These are phyloP conservation scores for Saturnispora diversa DNA, from an alignment of 805 yeast species.

Conservation along the genomic window DNA sequence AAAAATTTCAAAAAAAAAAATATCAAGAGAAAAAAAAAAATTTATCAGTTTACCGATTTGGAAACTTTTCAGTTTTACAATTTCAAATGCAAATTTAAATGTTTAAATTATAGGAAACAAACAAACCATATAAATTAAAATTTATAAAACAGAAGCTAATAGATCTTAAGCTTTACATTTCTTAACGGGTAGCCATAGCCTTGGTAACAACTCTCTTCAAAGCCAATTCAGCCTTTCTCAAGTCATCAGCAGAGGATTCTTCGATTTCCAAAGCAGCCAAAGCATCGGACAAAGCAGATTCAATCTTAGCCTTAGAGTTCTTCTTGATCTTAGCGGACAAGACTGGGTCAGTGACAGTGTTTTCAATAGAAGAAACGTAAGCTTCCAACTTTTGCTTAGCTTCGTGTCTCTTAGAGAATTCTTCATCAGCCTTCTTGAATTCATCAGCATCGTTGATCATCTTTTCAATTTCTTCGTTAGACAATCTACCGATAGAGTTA, in stretches of 20 bases:
- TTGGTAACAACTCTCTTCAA: conserved; percentile 99
- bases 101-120: conserved; percentile 9
- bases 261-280: conserved; percentile 95
- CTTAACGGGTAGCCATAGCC: conserved; percentile 97
- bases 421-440: conserved; percentile 98
- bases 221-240: conserved; percentile 98
- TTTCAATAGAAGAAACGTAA: conserved; percentile 91
- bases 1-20: too few relatives aligned
- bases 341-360: conserved; percentile 96
- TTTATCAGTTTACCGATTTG: neutral
- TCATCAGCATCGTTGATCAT: conserved; percentile 98
- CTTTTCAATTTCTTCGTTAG: conserved; percentile 94
- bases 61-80: neutral
- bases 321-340: conserved; percentile 96
- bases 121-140: conserved; percentile 8
- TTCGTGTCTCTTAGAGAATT: conserved; percentile 98
- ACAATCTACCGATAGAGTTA: conserved; percentile 97
- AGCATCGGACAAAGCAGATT: conserved; percentile 96
- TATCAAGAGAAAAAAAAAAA: too few relatives aligned
- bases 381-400: conserved; percentile 99
- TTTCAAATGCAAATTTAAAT: conserved; percentile 1
- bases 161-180: neutral
- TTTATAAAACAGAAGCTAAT: conserved; percentile 2
- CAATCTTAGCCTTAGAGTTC: conserved; percentile 94
- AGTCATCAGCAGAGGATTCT: conserved; percentile 94